Conservation (phyloP, 306 rosid genomes). For the Alnus glutinosa region DNA sequence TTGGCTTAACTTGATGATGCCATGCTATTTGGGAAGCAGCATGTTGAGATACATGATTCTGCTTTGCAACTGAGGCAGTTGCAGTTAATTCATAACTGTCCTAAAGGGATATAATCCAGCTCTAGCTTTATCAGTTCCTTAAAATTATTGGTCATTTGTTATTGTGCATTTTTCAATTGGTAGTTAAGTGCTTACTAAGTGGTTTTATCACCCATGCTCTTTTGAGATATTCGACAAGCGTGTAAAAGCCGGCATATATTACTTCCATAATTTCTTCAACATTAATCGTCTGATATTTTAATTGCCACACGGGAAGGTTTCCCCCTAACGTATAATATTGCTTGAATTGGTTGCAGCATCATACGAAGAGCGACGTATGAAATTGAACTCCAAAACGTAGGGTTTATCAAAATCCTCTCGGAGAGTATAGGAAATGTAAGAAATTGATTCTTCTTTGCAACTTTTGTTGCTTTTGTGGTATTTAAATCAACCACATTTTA, state of each 20-base stretch:
- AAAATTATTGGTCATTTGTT: background rate
- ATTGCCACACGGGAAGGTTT: background rate
- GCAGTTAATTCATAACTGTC: background rate
- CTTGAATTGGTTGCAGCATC: slow-evolving; percentile 62
- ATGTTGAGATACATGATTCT: background rate
- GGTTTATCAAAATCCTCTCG: background rate
- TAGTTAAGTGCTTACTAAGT: background rate
- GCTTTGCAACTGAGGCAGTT: background rate
- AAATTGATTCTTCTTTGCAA: background rate
- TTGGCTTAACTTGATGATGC: background rate
- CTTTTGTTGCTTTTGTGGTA: background rate
- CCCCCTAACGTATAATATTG: slow-evolving; percentile 14
- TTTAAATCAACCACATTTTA: background rate
- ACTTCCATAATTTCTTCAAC: background rate
- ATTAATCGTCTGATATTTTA: slow-evolving; percentile 1
- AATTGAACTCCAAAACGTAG: slow-evolving; percentile 36
- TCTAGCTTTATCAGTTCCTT: background rate
- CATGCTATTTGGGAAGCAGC: background rate
- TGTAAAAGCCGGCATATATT: background rate
- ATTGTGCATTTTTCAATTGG: background rate
- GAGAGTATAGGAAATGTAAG: background rate
- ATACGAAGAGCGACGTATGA: slow-evolving; percentile 78
- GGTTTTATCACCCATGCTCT: background rate
- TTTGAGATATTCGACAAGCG: background rate
- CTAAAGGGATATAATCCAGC: background rate